Conservation (phyloP, 106 monocot species). For the Cymbidium sinense region DNA sequence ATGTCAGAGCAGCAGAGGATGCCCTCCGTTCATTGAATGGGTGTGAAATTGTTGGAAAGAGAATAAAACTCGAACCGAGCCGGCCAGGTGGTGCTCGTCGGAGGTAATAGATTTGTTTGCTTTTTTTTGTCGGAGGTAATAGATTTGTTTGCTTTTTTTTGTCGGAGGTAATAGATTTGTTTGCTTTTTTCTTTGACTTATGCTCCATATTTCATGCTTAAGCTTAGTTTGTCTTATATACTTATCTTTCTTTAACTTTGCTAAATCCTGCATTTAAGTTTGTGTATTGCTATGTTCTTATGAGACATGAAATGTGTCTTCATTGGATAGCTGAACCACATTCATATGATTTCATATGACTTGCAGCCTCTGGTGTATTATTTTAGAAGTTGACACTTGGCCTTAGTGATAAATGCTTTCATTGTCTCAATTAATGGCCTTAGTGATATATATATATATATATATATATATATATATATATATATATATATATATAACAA, state of each 20-base stretch:
- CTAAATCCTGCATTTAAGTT: not conserved
- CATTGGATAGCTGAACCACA: not conserved
- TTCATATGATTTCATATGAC: not conserved
- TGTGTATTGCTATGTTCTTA: not conserved
- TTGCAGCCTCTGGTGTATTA: not conserved
- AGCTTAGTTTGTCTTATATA: not conserved
- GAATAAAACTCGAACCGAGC: slow-evolving; percentile 86
- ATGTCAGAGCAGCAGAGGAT: slow-evolving; percentile 84
- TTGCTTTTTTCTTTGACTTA: slow-evolving; percentile 3
- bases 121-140: no score
- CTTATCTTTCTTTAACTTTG: not conserved
- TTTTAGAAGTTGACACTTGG: not conserved
- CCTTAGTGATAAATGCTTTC: no score
- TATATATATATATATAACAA: no score
- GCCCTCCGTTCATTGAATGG: slow-evolving; percentile 78
- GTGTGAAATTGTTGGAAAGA: slow-evolving; percentile 84
- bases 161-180: slow-evolving; percentile 14
- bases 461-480: no score
- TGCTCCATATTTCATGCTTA: not conserved
- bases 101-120: no score
- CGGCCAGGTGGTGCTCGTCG: slow-evolving; percentile 82
- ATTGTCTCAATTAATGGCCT: no score
- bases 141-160: no score
- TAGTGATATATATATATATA: no score
- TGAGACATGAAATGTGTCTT: not conserved